A percentile compares a stretch with the other conserved stretches of the same genome.
These are phyloP conservation scores for Colletotrichum tabaci DNA, from an alignment of 2,329 filamentous ascomycete species.

Conservation along the genomic window DNA sequence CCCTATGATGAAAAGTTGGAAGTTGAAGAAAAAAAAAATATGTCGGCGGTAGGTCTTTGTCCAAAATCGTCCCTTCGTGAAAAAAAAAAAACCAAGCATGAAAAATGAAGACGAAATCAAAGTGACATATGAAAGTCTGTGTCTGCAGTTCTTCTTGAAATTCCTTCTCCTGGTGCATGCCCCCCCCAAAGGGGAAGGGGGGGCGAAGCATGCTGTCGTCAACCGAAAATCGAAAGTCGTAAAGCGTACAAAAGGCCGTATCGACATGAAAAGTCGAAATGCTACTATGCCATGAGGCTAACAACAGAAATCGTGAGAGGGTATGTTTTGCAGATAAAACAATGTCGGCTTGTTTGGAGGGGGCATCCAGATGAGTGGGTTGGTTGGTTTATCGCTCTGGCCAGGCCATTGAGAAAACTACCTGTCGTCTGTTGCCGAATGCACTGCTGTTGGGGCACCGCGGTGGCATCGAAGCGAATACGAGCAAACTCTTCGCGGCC, in stretches of 20 bases:
- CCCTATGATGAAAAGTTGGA: slow-evolving; percentile 31
- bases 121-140: slow-evolving; percentile 9
- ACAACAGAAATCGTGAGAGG: slow-evolving; percentile 10
- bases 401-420: slow-evolving; percentile 8
- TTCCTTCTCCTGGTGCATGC: slow-evolving; percentile 20
- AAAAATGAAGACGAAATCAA: slow-evolving; percentile 11
- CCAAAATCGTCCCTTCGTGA: slow-evolving; percentile 36
- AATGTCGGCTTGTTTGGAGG: slow-evolving; percentile 21
- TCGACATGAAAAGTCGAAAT: slow-evolving; percentile 13
- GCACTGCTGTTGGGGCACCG: slow-evolving; percentile 11
- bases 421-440: slow-evolving; percentile 15
- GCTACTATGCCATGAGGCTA: slow-evolving; percentile 4
- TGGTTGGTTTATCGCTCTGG: not conserved
- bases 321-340: slow-evolving; percentile 15
- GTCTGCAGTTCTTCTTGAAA: slow-evolving; percentile 1
- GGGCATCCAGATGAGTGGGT: not conserved
- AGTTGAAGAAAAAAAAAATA: slow-evolving; percentile 21
- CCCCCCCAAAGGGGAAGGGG: not conserved
- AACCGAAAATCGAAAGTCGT: slow-evolving; percentile 29
- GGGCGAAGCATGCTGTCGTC: slow-evolving; percentile 22
- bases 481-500: not conserved
- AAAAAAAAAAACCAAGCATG: not conserved
- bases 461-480: slow-evolving; percentile 3
- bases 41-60: slow-evolving; percentile 30
- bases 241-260: slow-evolving; percentile 37